A percentile compares a stretch with the other conserved stretches of the same genome.
Conservation (phyloP, 805 yeast genomes). For the Wickerhamiella azyma region DNA sequence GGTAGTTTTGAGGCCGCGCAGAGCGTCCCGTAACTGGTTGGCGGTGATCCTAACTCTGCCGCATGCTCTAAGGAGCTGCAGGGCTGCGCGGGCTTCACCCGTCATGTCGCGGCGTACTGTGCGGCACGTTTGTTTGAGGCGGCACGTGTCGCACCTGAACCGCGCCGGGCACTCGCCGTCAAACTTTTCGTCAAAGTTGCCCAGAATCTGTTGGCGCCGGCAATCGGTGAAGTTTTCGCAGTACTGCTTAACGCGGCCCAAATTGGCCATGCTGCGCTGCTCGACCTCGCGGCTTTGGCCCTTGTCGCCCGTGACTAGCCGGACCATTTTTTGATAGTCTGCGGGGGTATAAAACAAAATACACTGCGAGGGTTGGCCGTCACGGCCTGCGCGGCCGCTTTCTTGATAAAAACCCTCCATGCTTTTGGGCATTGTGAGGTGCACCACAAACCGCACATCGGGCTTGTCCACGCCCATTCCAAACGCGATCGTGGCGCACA, state of each 20-base stretch:
- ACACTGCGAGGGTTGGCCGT: conserved; percentile 73
- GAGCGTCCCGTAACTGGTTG: conserved; percentile 69
- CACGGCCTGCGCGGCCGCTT: conserved; percentile 97
- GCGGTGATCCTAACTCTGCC: conserved; percentile 51
- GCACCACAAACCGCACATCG: conserved; percentile 85
- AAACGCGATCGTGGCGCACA: conserved; percentile 95
- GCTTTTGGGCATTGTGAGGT: conserved; percentile 74
- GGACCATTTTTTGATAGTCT: conserved; percentile 66
- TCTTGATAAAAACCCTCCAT: conserved; percentile 96
- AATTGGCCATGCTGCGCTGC: conserved; percentile 58
- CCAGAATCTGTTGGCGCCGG: conserved; percentile 74
- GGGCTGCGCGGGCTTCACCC: conserved; percentile 41
- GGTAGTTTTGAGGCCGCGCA: conserved; percentile 59
- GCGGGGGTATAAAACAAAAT: conserved; percentile 65
- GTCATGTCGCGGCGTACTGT: conserved; percentile 1
- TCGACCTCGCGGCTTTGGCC: conserved; percentile 35
- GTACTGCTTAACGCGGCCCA: conserved; percentile 75
- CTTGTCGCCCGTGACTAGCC: conserved; percentile 41
- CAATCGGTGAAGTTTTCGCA: conserved; percentile 89
- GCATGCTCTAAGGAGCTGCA: conserved; percentile 43
- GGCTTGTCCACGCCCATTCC: conserved; percentile 99
- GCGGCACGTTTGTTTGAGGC: conserved; percentile 15
- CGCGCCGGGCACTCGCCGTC: conserved; percentile 40
- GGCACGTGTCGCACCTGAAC: conserved; percentile 50
- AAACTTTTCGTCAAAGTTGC: conserved; percentile 66